Conservation (phyloP, 768 basidiomycete genomes). For the Cubamyces sp. region DNA sequence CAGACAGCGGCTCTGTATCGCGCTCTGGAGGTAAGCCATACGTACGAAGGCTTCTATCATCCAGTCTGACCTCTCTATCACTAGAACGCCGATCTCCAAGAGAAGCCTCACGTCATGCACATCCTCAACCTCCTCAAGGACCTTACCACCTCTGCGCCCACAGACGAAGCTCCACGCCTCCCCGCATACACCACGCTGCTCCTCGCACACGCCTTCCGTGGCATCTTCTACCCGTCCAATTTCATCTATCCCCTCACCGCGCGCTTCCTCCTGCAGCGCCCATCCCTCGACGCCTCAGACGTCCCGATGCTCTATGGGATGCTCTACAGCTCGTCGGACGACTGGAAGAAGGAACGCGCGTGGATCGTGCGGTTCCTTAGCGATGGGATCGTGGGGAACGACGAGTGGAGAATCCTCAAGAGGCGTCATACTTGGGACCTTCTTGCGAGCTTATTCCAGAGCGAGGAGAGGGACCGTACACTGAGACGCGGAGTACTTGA, state of each 20-base stretch:
- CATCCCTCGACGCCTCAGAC: constrained; percentile 76
- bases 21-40: constrained; percentile 59
- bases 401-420: constrained; percentile 83
- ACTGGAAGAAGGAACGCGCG: constrained; percentile 82
- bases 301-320: constrained; percentile 91
- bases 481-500: constrained; percentile 68
- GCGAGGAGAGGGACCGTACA: constrained; percentile 53
- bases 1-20: constrained; percentile 66
- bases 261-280: constrained; percentile 88
- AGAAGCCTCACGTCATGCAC: constrained; percentile 72
- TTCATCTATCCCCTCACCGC: constrained; percentile 88
- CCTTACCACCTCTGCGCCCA: constrained; percentile 46
- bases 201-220: constrained; percentile 79
- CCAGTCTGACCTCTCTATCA: not conserved
- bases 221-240: constrained; percentile 84
- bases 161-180: constrained; percentile 52
- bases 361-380: constrained; percentile 88
- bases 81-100: constrained; percentile 70
- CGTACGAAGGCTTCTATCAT: not conserved
- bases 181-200: constrained; percentile 82
- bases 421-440: constrained; percentile 89
- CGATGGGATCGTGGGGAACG: constrained; percentile 73
- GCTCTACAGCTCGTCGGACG: constrained; percentile 78
- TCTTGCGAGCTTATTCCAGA: constrained; percentile 80
- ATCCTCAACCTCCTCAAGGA: constrained; percentile 71